A percentile compares a stretch with the other conserved stretches of the same genome.
Conservation (phyloP, 257 asterid species). For the Datura wrightii region DNA sequence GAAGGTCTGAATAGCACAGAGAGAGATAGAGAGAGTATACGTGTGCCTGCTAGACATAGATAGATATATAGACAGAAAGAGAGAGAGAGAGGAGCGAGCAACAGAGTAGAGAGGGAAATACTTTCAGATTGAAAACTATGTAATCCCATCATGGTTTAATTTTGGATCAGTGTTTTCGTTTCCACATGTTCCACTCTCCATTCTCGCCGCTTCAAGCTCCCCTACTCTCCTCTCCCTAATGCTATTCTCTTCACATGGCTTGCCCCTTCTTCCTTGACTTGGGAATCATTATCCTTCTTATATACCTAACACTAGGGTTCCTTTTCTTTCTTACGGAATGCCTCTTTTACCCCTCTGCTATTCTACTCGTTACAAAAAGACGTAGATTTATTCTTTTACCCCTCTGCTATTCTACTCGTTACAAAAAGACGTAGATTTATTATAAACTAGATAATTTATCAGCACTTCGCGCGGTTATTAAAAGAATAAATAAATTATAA, state of each 20-base stretch:
- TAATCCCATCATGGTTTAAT: conserved; percentile 18
- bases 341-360: not conserved
- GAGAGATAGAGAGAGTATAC: not conserved
- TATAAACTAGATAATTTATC: too few species aligned
- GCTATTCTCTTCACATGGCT: conserved; percentile 9
- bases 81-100: conserved; percentile 30
- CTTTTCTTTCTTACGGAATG: not conserved
- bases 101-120: not conserved
- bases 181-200: conserved; percentile 26
- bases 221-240: not conserved
- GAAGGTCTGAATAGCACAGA: conserved; percentile 25
- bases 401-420: not conserved
- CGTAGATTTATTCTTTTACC: not conserved
- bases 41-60: not conserved
- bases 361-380: too few species aligned
- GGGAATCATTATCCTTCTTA: not conserved
- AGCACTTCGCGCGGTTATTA: too few species aligned
- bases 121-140: conserved; percentile 38
- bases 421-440: too few species aligned
- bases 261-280: not conserved
- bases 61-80: not conserved
- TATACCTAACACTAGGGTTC: not conserved
- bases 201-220: conserved; percentile 33
- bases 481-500: too few species aligned
- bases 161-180: conserved; percentile 34